These are phyloP conservation scores for Centrapalus pauciflorus DNA, from an alignment of 129 eudicot genomes.

Conservation along the genomic window DNA sequence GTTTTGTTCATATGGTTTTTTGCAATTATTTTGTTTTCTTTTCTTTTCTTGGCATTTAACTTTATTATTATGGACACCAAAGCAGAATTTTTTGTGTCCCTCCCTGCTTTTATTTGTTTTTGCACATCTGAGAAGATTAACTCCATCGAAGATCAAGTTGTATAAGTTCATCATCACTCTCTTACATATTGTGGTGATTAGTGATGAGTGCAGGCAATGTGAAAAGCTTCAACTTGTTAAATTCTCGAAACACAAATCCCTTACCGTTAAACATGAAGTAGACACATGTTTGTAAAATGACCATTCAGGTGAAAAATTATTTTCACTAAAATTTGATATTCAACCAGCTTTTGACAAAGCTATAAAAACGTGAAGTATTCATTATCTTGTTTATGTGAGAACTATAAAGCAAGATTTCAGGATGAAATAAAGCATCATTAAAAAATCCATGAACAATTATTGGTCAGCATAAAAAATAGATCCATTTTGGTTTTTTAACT, in stretches of 20 bases:
- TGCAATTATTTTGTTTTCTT: no score
- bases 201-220: conserved; percentile 43
- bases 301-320: conserved; percentile 45
- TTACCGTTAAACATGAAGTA: conserved; percentile 23
- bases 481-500: no score
- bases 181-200: conserved; percentile 43
- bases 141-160: conserved; percentile 44
- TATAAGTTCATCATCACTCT: conserved; percentile 43
- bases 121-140: conserved; percentile 46
- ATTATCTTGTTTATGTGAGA: conserved; percentile 46
- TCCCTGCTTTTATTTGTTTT: no score
- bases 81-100: no score
- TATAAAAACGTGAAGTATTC: conserved; percentile 32
- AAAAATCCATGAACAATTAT: conserved; percentile 37
- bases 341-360: conserved; percentile 48
- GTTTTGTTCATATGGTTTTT: no score
- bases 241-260: conserved; percentile 47
- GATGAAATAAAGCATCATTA: conserved; percentile 46
- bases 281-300: no score
- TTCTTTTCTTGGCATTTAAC: no score
- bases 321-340: conserved; percentile 28
- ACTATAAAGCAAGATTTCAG: conserved; percentile 38
- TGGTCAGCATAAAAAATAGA: no score
- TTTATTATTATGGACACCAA: no score
- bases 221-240: conserved; percentile 37